Conservation (phyloP, 441 rosid species). For the Rhodomyrtus psidioides region DNA sequence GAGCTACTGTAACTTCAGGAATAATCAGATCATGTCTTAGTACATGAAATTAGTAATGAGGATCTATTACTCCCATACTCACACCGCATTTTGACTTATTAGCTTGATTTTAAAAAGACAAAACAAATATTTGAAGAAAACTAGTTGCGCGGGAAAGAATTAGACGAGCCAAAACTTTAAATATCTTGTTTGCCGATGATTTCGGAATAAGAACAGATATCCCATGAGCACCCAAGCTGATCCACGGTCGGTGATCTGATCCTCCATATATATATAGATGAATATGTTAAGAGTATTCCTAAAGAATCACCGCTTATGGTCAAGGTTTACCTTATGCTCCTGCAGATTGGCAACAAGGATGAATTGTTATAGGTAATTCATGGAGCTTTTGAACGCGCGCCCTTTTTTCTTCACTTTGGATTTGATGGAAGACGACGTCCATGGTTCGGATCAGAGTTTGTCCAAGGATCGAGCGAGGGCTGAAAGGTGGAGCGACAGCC, state of each 20-base stretch:
- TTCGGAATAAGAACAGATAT: not conserved
- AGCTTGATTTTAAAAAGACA: no score
- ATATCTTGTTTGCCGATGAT: not conserved
- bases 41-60: not conserved
- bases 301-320: not conserved
- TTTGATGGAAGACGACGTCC: not conserved
- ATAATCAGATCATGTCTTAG: not conserved
- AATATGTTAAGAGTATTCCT: not conserved
- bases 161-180: not conserved
- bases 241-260: not conserved
- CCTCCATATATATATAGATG: not conserved
- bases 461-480: not conserved
- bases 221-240: not conserved
- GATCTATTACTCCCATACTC: not conserved
- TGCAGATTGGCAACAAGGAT: not conserved
- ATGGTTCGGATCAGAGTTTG: not conserved
- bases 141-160: not conserved
- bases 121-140: not conserved
- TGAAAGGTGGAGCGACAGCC: not conserved
- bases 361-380: not conserved
- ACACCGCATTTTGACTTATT: no score
- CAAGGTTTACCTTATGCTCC: not conserved
- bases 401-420: not conserved
- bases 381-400: not conserved
- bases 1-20: not conserved